Percentiles rank a stretch among this genome's conserved stretches.
Evolutionary conservation across 768 basidiomycete species (phyloP).

Genomic region (Lepiota venenata): DNA sequence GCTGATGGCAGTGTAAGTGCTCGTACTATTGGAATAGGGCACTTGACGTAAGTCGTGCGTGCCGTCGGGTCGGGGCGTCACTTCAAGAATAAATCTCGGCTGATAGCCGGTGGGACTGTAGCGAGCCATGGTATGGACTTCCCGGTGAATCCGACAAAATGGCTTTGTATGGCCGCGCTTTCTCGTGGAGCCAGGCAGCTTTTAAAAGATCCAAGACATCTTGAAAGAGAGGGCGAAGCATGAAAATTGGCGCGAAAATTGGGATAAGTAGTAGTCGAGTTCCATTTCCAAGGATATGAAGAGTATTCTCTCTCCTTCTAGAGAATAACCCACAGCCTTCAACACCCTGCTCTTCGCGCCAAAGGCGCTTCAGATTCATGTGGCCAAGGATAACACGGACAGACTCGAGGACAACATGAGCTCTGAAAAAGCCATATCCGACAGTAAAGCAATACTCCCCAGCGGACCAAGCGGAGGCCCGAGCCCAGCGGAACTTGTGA

Average conservation of each 20-base stretch:
- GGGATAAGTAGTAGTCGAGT: not conserved
- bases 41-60: not conserved
- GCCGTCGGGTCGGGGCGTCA: not conserved
- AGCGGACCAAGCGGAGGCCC: too few relatives aligned
- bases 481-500: too few relatives aligned
- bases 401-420: too few relatives aligned
- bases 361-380: not conserved
- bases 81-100: not conserved
- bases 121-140: not conserved
- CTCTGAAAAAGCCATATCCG: too few relatives aligned
- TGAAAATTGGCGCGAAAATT: not conserved
- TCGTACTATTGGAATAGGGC: not conserved
- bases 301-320: not conserved
- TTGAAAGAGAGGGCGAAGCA: not conserved
- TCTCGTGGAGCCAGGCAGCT: not conserved
- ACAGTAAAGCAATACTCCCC: too few relatives aligned
- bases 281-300: not conserved
- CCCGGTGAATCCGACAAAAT: not conserved
- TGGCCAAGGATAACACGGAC: too few relatives aligned
- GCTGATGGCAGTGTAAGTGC: not conserved
- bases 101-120: not conserved
- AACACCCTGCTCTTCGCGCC: not conserved
- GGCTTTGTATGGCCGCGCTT: not conserved
- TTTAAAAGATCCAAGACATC: not conserved
- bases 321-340: constrained; percentile 2